These are phyloP conservation scores for Brassica napus DNA, from an alignment of 345 rosid species.

Conservation along the genomic window Da-Ae NC_063438.1:26296001-26296500, in stretches of 20 bases:
- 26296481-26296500: slow-evolving; percentile 85
- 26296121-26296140: slow-evolving; percentile 95
- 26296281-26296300: slow-evolving; percentile 88
- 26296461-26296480: slow-evolving; percentile 99
- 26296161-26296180: slow-evolving; percentile 91
- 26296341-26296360: neutral
- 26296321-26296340: slow-evolving; percentile 69
- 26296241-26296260: slow-evolving; percentile 97
- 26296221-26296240: slow-evolving; percentile 95
- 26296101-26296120: slow-evolving; percentile 98
- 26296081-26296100: slow-evolving; percentile 98
- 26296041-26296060: slow-evolving; percentile 8
- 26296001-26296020: slow-evolving; percentile 21
- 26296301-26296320: slow-evolving; percentile 98
- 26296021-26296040: slow-evolving; percentile 8
- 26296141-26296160: slow-evolving; percentile 99
- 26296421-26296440: slow-evolving; percentile 94
- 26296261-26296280: slow-evolving; percentile 98
- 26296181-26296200: slow-evolving; percentile 96
- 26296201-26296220: slow-evolving; percentile 99
- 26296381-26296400: neutral
- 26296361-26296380: neutral
- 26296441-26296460: slow-evolving; percentile 95
- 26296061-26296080: slow-evolving; percentile 67
- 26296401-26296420: slow-evolving; percentile 96